Conservation (phyloP, 225 moss, liverwort and hornwort genomes). For the Lunularia cruciata region DNA sequence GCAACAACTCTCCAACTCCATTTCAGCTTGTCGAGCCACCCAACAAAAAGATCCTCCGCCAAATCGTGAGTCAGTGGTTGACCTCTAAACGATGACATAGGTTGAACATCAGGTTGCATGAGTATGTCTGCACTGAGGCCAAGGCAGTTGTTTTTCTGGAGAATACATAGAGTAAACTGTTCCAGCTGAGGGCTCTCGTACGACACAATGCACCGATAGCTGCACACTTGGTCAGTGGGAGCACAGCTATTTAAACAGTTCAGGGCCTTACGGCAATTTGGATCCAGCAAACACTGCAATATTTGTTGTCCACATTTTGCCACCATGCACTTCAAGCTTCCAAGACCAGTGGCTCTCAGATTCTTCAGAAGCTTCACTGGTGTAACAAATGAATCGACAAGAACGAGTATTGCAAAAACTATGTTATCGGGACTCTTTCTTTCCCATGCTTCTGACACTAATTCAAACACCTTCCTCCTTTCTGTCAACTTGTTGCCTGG, state of each 20-base stretch:
- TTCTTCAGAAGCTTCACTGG: slow-evolving; percentile 73
- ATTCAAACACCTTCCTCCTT: slow-evolving; percentile 48
- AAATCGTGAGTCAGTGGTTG: slow-evolving; percentile 54
- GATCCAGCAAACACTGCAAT: slow-evolving; percentile 61
- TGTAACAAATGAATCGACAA: slow-evolving; percentile 74
- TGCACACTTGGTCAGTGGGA: slow-evolving; percentile 89
- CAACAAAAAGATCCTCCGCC: slow-evolving; percentile 85
- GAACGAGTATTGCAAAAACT: slow-evolving; percentile 67
- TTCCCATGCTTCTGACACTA: slow-evolving; percentile 74
- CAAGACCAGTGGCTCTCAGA: slow-evolving; percentile 71
- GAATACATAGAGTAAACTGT: slow-evolving; percentile 80
- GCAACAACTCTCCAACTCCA: slow-evolving; percentile 95
- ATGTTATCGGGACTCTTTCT: slow-evolving; percentile 73
- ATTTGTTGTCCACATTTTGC: slow-evolving; percentile 76
- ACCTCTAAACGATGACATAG: slow-evolving; percentile 60
- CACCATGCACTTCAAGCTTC: slow-evolving; percentile 77
- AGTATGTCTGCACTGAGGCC: slow-evolving; percentile 74
- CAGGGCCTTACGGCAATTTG: slow-evolving; percentile 66
- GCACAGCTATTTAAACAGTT: slow-evolving; percentile 66
- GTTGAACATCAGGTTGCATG: slow-evolving; percentile 79
- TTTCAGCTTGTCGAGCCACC: slow-evolving; percentile 57
- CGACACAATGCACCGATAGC: slow-evolving; percentile 80
- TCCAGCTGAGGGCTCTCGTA: slow-evolving; percentile 80
- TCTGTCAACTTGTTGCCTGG: slow-evolving; percentile 54
- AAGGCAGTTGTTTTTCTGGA: slow-evolving; percentile 86